These are phyloP conservation scores for Spiraea crenata DNA, from an alignment of 331 rosid species.

Conservation along the genomic window DNA sequence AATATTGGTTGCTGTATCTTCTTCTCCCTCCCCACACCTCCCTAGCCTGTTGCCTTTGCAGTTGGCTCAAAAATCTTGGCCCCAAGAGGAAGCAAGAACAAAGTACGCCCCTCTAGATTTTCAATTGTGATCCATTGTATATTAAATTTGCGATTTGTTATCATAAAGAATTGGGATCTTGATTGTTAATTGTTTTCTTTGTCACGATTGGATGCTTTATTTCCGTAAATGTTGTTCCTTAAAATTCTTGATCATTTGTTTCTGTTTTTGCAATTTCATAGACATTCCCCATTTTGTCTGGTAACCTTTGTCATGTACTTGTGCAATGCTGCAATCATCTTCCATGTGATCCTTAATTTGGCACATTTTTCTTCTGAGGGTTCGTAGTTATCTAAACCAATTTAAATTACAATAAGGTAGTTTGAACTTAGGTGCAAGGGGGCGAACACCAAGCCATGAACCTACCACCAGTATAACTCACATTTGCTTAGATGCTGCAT, in stretches of 20 bases:
- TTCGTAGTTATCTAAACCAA: too few relatives aligned
- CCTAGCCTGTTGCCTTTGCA: background rate
- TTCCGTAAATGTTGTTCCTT: background rate
- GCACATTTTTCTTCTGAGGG: background rate
- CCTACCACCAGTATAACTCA: too few relatives aligned
- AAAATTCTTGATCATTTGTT: background rate
- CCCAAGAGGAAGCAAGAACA: constrained; percentile 17
- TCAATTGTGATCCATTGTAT: too few relatives aligned
- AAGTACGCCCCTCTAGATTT: constrained; percentile 3
- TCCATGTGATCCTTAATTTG: background rate
- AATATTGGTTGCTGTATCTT: background rate
- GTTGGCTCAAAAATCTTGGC: constrained; percentile 11
- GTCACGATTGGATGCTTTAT: background rate
- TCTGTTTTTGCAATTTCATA: background rate
- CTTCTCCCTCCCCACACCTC: background rate
- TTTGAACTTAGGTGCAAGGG: too few relatives aligned
- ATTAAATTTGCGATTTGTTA: background rate
- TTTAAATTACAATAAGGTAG: too few relatives aligned
- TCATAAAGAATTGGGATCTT: background rate
- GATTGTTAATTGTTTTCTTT: background rate
- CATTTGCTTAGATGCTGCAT: too few relatives aligned
- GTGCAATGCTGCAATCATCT: background rate
- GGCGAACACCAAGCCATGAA: too few relatives aligned
- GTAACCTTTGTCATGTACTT: background rate
- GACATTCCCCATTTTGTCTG: background rate